These are phyloP conservation scores for Garcileccinum viscosum DNA, from an alignment of 1,284 basidiomycete species.

Conservation along the genomic window DNA sequence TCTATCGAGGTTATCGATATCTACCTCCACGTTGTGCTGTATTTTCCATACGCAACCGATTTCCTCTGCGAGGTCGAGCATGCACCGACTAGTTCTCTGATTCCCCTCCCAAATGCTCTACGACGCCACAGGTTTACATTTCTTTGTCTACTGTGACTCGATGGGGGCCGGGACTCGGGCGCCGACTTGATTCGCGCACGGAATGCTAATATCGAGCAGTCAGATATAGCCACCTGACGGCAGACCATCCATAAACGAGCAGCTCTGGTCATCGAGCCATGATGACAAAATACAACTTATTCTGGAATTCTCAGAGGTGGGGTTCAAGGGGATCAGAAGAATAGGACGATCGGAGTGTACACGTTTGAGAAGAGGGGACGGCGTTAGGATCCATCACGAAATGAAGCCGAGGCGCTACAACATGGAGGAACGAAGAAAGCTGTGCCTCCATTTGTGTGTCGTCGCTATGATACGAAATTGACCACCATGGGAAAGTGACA, in stretches of 20 bases:
- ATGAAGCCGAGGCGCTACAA: constrained; percentile 10
- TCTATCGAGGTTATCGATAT: constrained; percentile 1
- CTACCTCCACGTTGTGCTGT: neutral
- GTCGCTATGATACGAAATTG: constrained; percentile 33
- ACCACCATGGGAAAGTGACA: constrained; percentile 36
- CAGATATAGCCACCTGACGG: constrained; percentile 11
- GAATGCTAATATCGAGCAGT: neutral
- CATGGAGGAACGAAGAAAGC: constrained; percentile 7
- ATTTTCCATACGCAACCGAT: constrained; percentile 5
- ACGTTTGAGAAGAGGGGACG: constrained; percentile 19
- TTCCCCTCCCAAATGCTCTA: constrained; percentile 13
- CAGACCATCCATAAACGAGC: constrained; percentile 26
- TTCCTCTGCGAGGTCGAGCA: neutral
- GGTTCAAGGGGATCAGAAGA: neutral
- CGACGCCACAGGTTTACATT: constrained; percentile 30
- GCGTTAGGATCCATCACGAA: constrained; percentile 14
- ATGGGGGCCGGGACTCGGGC: neutral
- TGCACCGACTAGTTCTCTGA: constrained; percentile 16
- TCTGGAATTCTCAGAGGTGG: constrained; percentile 14
- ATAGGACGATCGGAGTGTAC: constrained; percentile 9
- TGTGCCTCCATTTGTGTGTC: constrained; percentile 6
- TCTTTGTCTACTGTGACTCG: constrained; percentile 1
- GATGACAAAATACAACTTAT: constrained; percentile 4
- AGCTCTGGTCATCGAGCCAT: constrained; percentile 20
- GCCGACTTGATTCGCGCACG: neutral